phyloP scores from a whole-genome alignment of 768 basidiomycete genomes.

The Daedaleopsis nitida region DNA sequence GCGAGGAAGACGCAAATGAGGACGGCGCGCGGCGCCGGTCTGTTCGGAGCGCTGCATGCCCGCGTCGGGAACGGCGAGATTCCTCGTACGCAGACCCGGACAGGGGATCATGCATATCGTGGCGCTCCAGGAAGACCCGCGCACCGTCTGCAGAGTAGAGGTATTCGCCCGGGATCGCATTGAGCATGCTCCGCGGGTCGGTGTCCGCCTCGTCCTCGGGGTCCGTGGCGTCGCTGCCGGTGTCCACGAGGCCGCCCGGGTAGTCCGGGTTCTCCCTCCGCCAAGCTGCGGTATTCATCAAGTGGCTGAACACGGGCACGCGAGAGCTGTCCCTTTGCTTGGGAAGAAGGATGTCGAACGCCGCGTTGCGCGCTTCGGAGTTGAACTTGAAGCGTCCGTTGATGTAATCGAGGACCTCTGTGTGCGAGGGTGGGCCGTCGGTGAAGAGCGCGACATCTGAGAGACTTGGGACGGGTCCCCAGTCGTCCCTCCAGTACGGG shows the following conservation, averaged over 20 bases:
- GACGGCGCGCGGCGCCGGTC: no score
- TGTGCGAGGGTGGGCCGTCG: neutral
- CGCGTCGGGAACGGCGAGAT: no score
- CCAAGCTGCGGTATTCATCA: slow-evolving; percentile 8
- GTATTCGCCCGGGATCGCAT: no score
- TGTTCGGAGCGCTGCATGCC: no score
- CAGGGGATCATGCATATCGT: no score
- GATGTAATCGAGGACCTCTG: neutral
- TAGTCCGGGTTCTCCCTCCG: slow-evolving; percentile 9
- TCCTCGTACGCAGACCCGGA: no score
- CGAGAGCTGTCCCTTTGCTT: neutral
- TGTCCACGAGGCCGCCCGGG: slow-evolving; percentile 8
- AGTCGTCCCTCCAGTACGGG: neutral
- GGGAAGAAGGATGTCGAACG: neutral
- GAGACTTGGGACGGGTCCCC: neutral
- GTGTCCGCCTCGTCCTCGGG: slow-evolving; percentile 9
- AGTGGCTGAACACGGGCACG: slow-evolving; percentile 4
- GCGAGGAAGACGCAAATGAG: no score
- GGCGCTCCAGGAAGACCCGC: no score
- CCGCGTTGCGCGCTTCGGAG: neutral
- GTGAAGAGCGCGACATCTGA: neutral
- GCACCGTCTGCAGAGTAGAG: no score
- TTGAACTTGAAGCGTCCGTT: neutral
- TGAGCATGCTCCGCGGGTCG: neutral
- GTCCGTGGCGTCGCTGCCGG: slow-evolving; percentile 11